Conservation (phyloP, 805 yeast species). For the Scheffersomyces ergatensis region DNA sequence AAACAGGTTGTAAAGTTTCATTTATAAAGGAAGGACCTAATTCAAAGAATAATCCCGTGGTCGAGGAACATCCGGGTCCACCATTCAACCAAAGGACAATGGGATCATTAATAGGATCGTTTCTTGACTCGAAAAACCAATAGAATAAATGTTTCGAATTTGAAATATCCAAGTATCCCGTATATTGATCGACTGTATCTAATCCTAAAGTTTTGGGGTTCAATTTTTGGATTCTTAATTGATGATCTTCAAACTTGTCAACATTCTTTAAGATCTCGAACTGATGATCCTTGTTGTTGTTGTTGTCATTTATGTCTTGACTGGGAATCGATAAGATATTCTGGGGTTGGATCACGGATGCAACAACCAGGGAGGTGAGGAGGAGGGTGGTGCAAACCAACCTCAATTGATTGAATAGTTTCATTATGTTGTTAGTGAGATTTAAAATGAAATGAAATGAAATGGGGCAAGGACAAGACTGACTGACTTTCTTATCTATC, state of each 20-base stretch:
- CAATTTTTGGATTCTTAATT: slow-evolving; percentile 28
- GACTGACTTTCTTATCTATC: no score
- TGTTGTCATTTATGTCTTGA: neutral
- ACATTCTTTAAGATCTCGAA: slow-evolving; percentile 18
- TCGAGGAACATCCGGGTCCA: slow-evolving; percentile 19
- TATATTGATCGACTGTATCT: slow-evolving; percentile 35
- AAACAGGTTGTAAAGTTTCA: slow-evolving; percentile 11
- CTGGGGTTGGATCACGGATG: no score
- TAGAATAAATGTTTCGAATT: slow-evolving; percentile 76
- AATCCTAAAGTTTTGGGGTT: slow-evolving; percentile 35
- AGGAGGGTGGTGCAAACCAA: no score
- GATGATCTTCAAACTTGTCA: slow-evolving; percentile 22
- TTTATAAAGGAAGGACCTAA: slow-evolving; percentile 19
- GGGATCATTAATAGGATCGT: slow-evolving; percentile 24
- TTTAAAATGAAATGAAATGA: no score
- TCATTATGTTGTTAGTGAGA: no score
- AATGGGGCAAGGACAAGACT: no score
- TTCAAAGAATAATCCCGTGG: slow-evolving; percentile 19
- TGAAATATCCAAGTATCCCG: slow-evolving; percentile 38
- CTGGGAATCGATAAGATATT: no score
- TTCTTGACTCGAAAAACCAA: slow-evolving; percentile 85
- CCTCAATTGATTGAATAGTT: no score
- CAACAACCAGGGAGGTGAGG: no score
- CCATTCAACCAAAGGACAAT: slow-evolving; percentile 21
- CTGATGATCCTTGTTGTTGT: neutral